These are phyloP conservation scores for Capronia epimyces DNA, from an alignment of 2,329 filamentous ascomycete genomes.

Conservation along the genomic window DNA sequence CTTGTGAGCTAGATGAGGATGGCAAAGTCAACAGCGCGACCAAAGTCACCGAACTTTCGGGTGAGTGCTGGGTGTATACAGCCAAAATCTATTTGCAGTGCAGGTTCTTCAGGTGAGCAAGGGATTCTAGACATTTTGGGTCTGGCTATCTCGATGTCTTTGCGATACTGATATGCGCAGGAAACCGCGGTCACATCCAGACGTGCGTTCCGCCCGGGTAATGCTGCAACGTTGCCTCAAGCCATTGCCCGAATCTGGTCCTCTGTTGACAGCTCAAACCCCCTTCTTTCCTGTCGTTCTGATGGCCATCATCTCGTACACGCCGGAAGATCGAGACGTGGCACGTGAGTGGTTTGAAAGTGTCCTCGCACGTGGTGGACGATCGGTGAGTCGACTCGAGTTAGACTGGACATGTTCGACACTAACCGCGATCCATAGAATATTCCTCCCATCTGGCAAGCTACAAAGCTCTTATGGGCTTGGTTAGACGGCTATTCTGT, in stretches of 20 bases:
- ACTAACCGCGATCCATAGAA: no score
- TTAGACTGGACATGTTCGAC: neutral
- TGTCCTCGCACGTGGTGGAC: neutral
- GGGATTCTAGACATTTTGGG: no score
- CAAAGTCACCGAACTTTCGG: conserved; percentile 17
- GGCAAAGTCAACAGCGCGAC: conserved; percentile 10
- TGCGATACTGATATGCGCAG: no score
- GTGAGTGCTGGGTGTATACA: conserved; percentile 16
- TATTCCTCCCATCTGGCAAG: conserved; percentile 5
- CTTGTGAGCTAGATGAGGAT: conserved; percentile 16
- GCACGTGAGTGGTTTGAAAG: neutral
- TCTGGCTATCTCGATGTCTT: no score
- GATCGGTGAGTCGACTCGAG: no score
- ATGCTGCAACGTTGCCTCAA: conserved; percentile 9
- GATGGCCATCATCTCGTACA: conserved; percentile 8
- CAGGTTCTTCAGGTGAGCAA: conserved; percentile 12
- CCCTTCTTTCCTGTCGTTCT: conserved; percentile 15
- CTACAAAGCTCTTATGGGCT: conserved; percentile 1
- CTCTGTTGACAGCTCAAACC: conserved; percentile 16
- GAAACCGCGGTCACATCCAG: conserved; percentile 34
- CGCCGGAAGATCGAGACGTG: conserved; percentile 10
- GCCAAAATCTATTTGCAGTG: conserved; percentile 24
- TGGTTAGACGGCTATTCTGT: conserved; percentile 1
- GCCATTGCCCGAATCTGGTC: conserved; percentile 11
- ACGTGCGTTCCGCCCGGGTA: conserved; percentile 4